phyloP scores from a whole-genome alignment of 495 filamentous ascomycete species.

The Hypomontagnella monticulosa region DNA sequence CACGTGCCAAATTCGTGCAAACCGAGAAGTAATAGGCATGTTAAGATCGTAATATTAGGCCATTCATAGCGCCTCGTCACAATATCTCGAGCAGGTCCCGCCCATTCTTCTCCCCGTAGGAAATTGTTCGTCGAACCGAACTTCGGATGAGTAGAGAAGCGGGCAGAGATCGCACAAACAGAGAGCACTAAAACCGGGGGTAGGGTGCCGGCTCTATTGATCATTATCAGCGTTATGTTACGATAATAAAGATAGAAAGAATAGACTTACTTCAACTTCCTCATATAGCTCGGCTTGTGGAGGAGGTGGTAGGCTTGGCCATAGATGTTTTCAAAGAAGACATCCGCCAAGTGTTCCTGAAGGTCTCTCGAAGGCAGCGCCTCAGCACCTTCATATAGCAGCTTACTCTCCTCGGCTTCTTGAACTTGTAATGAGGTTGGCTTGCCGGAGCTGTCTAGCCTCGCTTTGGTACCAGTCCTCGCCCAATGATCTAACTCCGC shows the following conservation, averaged over 20 bases:
- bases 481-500: slow-evolving; percentile 85
- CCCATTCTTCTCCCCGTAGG: slow-evolving; percentile 91
- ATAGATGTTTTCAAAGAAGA: slow-evolving; percentile 96
- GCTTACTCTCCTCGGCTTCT: slow-evolving; percentile 75
- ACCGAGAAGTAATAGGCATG: slow-evolving; percentile 85
- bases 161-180: slow-evolving; percentile 90
- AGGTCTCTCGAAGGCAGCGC: slow-evolving; percentile 87
- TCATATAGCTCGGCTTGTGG: slow-evolving; percentile 96
- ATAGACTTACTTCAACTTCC: slow-evolving; percentile 71
- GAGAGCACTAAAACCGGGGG: slow-evolving; percentile 91
- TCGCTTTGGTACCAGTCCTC: slow-evolving; percentile 60
- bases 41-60: slow-evolving; percentile 94
- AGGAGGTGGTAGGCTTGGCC: slow-evolving; percentile 95
- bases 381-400: slow-evolving; percentile 83
- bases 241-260: slow-evolving; percentile 1
- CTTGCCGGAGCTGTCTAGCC: slow-evolving; percentile 57
- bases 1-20: slow-evolving; percentile 97
- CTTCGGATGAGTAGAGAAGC: slow-evolving; percentile 95
- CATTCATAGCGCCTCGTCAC: slow-evolving; percentile 87
- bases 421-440: slow-evolving; percentile 67
- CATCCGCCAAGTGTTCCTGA: slow-evolving; percentile 92
- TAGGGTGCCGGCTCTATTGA: slow-evolving; percentile 59
- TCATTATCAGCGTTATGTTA: slow-evolving; percentile 36
- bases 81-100: slow-evolving; percentile 82
- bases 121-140: slow-evolving; percentile 85